Evolutionary conservation across 139 green algal species (phyloP).

Genomic region (Eudorina sp.): DNA sequence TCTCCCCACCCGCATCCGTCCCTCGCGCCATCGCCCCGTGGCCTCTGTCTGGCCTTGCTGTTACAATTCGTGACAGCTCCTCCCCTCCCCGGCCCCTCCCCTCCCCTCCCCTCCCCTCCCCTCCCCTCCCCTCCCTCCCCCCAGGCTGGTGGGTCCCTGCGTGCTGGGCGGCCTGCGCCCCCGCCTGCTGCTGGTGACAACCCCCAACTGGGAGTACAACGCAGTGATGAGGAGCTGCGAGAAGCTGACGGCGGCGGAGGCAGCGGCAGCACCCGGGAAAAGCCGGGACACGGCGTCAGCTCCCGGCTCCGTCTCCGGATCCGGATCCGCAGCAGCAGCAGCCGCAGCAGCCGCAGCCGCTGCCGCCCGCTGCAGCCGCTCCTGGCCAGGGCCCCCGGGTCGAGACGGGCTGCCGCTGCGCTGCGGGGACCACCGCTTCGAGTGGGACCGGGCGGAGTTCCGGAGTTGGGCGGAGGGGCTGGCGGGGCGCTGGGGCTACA

Average conservation of each 20-base stretch:
- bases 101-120: neutral
- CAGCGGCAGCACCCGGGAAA: neutral
- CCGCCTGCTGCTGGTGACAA: conserved; percentile 69
- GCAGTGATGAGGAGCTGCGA: conserved; percentile 47
- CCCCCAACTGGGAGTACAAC: conserved; percentile 84
- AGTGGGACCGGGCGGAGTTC: conserved; percentile 76
- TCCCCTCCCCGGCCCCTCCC: neutral
- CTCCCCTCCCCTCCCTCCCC: neutral
- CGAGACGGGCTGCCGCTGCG: conserved; percentile 62
- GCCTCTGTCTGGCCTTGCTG: too few relatives aligned
- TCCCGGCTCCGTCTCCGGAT: too few relatives aligned
- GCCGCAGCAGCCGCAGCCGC: neutral
- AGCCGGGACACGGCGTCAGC: too few relatives aligned
- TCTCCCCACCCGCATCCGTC: too few relatives aligned
- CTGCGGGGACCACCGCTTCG: conserved; percentile 79
- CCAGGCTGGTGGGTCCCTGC: conserved; percentile 58
- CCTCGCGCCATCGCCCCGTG: too few relatives aligned
- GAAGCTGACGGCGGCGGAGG: neutral
- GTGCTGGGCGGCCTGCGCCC: conserved; percentile 70
- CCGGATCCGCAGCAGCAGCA: neutral
- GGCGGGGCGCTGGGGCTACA: conserved; percentile 61
- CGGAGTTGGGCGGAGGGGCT: conserved; percentile 53
- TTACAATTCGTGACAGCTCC: too few relatives aligned
- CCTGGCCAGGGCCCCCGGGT: conserved; percentile 41
- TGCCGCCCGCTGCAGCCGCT: neutral